These are phyloP conservation scores for Solanum appendiculatum DNA, from an alignment of 257 asterid genomes.

Conservation along the genomic window DNA sequence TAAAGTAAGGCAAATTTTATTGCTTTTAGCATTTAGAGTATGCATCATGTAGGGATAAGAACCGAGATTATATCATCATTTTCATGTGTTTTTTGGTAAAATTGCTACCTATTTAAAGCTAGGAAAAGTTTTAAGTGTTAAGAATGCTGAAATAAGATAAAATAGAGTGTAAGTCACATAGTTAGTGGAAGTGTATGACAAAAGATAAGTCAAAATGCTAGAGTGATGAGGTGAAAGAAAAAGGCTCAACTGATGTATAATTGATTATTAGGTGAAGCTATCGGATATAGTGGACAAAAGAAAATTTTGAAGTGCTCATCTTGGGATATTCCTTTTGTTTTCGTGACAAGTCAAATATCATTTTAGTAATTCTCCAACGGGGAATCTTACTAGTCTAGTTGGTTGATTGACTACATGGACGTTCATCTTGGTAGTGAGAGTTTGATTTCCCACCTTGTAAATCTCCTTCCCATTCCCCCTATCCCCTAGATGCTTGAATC, in stretches of 20 bases:
- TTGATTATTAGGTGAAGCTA: background rate
- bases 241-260: background rate
- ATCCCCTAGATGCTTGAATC: background rate
- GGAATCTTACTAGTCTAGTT: background rate
- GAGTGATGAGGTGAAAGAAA: background rate
- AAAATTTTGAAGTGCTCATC: background rate
- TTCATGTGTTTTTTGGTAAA: background rate
- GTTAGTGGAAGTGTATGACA: background rate
- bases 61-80: background rate
- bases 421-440: background rate
- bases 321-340: background rate
- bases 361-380: background rate
- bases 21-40: background rate
- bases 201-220: background rate
- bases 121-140: background rate
- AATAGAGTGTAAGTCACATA: background rate
- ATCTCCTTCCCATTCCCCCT: background rate
- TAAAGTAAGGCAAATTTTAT: background rate
- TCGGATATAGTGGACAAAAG: background rate
- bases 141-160: background rate
- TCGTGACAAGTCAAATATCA: background rate
- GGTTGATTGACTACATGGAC: background rate
- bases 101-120: background rate
- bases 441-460: background rate
- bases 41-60: background rate